These are phyloP conservation scores for Trichoderma polysporum DNA, from an alignment of 2,329 filamentous ascomycete genomes.

Conservation along the genomic window DNA sequence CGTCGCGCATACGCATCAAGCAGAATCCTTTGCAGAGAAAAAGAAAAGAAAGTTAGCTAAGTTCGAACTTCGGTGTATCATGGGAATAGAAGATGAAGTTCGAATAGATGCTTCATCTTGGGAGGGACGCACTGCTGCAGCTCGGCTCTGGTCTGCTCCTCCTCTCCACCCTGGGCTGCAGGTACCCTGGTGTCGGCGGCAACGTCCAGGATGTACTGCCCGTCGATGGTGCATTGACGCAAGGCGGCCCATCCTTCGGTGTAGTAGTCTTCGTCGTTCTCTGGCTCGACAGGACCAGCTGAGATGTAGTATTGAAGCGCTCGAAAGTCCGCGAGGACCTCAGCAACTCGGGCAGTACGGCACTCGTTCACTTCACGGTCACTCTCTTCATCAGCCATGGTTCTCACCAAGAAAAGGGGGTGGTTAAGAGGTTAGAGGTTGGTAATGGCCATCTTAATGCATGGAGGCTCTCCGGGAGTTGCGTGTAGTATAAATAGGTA, in stretches of 20 bases:
- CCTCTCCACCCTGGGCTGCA: conserved; percentile 50
- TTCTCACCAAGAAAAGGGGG: not conserved
- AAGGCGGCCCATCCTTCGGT: conserved; percentile 63
- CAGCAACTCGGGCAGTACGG: conserved; percentile 59
- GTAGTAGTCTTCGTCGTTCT: conserved; percentile 58
- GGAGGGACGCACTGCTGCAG: conserved; percentile 54
- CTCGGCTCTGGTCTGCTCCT: conserved; percentile 62
- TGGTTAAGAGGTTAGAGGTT: not conserved
- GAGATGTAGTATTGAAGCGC: conserved; percentile 63
- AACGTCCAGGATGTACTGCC: conserved; percentile 64
- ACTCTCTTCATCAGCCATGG: conserved; percentile 1
- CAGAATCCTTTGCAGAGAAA: conserved; percentile 45
- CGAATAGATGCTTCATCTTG: not conserved
- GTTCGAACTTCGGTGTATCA: not conserved
- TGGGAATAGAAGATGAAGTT: not conserved
- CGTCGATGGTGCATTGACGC: conserved; percentile 61
- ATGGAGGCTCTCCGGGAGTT: not conserved
- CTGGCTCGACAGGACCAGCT: conserved; percentile 54
- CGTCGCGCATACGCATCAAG: conserved; percentile 61
- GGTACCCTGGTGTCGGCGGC: conserved; percentile 62
- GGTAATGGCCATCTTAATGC: not conserved
- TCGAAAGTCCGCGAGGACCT: conserved; percentile 62
- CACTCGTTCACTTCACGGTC: conserved; percentile 55
- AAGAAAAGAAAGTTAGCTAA: not conserved
- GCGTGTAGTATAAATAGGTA: not conserved